These are phyloP conservation scores for Pterocarpus macrocarpus DNA, from an alignment of 306 rosid species.

Conservation along the genomic window DNA sequence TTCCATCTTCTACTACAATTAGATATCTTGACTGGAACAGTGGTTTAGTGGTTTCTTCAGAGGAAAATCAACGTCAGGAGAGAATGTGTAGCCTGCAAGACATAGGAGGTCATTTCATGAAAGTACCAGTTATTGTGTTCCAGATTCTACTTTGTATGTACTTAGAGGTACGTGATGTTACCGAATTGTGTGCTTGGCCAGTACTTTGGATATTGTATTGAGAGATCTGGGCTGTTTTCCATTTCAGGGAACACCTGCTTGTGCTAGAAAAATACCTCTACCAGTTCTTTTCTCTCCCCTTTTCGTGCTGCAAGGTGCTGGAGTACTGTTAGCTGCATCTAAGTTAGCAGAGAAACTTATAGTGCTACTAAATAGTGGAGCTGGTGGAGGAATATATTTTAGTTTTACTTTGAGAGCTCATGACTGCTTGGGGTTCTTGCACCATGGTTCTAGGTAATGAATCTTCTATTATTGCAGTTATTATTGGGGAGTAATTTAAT, in stretches of 20 bases:
- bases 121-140: slow-evolving; percentile 85
- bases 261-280: slow-evolving; percentile 72
- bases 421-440: slow-evolving; percentile 92
- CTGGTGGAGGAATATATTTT: slow-evolving; percentile 76
- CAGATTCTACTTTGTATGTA: slow-evolving; percentile 96
- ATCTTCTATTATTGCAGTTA: slow-evolving; percentile 26
- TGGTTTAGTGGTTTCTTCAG: slow-evolving; percentile 78
- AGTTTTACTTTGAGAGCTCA: slow-evolving; percentile 78
- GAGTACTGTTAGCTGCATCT: slow-evolving; percentile 73
- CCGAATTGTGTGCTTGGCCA: slow-evolving; percentile 42
- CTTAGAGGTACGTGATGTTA: slow-evolving; percentile 72
- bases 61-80: slow-evolving; percentile 70
- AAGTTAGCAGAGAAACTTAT: slow-evolving; percentile 85
- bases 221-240: slow-evolving; percentile 45
- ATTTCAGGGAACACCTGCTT: slow-evolving; percentile 87
- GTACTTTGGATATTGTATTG: slow-evolving; percentile 35
- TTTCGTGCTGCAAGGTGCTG: slow-evolving; percentile 85
- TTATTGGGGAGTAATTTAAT: slow-evolving; percentile 1
- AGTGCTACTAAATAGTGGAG: slow-evolving; percentile 70
- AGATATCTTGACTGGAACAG: slow-evolving; percentile 93
- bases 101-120: slow-evolving; percentile 95
- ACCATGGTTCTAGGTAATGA: slow-evolving; percentile 94
- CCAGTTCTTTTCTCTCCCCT: slow-evolving; percentile 87
- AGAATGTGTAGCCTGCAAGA: slow-evolving; percentile 92
- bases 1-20: slow-evolving; percentile 78